Conservation (phyloP, 2,329 filamentous ascomycete species). For the Xylaria sp. region DNA sequence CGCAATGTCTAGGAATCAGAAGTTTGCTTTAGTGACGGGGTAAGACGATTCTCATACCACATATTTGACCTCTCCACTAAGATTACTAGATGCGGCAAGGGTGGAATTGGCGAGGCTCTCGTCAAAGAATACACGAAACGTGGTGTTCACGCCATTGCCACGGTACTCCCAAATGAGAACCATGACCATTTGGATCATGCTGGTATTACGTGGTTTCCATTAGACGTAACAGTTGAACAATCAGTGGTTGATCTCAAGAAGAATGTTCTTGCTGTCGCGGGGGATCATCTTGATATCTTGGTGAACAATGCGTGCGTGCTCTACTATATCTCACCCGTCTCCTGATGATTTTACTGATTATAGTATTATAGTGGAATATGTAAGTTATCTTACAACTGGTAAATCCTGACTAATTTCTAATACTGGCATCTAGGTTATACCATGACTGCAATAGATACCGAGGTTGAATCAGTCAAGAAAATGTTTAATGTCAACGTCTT, state of each 20-base stretch:
- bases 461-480: constrained; percentile 32
- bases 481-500: constrained; percentile 49
- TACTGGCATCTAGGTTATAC: constrained; percentile 39
- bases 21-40: neutral
- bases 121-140: constrained; percentile 29
- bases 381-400: neutral
- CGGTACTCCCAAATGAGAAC: constrained; percentile 32
- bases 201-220: constrained; percentile 30
- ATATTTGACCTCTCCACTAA: no score
- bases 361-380: constrained; percentile 6
- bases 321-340: neutral
- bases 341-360: neutral
- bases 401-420: neutral
- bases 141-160: constrained; percentile 36
- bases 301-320: constrained; percentile 39
- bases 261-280: constrained; percentile 5
- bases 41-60: no score
- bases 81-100: constrained; percentile 37
- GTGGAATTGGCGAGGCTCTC: constrained; percentile 43
- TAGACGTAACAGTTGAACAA: constrained; percentile 39
- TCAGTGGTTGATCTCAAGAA: constrained; percentile 14
- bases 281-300: constrained; percentile 22
- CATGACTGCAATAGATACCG: constrained; percentile 46
- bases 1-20: neutral
- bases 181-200: constrained; percentile 33